A percentile compares a stretch with the other conserved stretches of the same genome.
These are phyloP conservation scores for Cyclotella kingstonii DNA, from an alignment of 108 stramenopile genomes.

Conservation along the genomic window DNA sequence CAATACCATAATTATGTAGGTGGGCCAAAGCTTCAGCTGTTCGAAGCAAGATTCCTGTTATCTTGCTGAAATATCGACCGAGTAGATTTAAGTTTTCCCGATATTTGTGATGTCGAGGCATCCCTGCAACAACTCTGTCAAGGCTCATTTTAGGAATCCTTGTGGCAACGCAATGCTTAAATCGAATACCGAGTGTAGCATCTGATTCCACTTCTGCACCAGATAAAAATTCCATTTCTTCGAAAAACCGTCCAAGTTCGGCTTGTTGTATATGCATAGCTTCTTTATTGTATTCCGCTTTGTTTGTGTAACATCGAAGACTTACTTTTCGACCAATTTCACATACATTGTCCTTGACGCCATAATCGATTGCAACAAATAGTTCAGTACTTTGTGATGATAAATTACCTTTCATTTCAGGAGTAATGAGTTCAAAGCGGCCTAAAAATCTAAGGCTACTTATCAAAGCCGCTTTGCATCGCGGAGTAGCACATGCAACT, in stretches of 20 bases:
- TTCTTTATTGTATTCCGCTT: constrained; percentile 36
- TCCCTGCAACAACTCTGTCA: constrained; percentile 59
- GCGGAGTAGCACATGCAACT: constrained; percentile 64
- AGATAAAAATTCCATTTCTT: constrained; percentile 54
- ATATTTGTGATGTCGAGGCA: constrained; percentile 59
- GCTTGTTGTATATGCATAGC: constrained; percentile 26
- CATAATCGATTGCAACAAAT: constrained; percentile 76
- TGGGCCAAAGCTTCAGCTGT: constrained; percentile 62
- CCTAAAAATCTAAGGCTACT: constrained; percentile 66
- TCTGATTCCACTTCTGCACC: constrained; percentile 31
- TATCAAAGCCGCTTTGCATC: constrained; percentile 50
- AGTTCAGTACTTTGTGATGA: constrained; percentile 36
- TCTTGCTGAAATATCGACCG: constrained; percentile 56
- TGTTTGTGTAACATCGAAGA: constrained; percentile 60
- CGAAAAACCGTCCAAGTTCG: constrained; percentile 47
- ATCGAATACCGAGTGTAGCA: constrained; percentile 10
- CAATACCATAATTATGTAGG: constrained; percentile 60
- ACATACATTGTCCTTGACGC: constrained; percentile 21
- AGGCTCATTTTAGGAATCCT: constrained; percentile 56
- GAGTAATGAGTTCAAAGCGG: constrained; percentile 68
- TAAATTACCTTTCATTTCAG: constrained; percentile 21
- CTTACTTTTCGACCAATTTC: constrained; percentile 53
- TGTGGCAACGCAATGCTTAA: constrained; percentile 60
- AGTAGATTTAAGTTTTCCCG: constrained; percentile 41
- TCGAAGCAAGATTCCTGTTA: constrained; percentile 53